A percentile compares a stretch with the other conserved stretches of the same genome.
phyloP scores from a whole-genome alignment of 2,329 filamentous ascomycete genomes.

The Nemania sp. region DNA sequence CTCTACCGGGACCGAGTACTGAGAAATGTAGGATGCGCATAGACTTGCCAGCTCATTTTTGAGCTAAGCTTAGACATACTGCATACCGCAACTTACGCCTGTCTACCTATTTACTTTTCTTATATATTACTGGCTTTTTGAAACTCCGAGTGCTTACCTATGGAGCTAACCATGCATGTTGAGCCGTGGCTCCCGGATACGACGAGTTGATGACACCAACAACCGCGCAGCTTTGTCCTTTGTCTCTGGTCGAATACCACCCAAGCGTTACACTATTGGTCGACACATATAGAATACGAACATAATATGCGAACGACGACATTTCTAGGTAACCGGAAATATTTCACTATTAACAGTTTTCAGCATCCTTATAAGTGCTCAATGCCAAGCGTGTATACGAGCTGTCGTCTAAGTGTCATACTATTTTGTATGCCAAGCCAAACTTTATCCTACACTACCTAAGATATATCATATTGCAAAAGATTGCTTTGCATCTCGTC shows the following conservation, averaged over 20 bases:
- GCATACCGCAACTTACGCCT: too few relatives aligned
- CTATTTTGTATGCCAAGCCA: neutral
- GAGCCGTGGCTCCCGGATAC: slow-evolving; percentile 30
- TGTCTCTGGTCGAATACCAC: slow-evolving; percentile 26
- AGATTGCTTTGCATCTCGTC: neutral
- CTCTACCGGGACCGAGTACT: neutral
- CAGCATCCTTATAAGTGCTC: neutral
- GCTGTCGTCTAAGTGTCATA: neutral
- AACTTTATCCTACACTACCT: neutral
- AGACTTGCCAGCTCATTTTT: neutral
- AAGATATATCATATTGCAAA: slow-evolving; percentile 13
- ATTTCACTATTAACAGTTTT: neutral
- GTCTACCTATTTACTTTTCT: neutral
- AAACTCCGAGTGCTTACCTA: slow-evolving; percentile 2
- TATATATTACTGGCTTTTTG: neutral
- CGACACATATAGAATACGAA: slow-evolving; percentile 7
- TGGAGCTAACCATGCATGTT: slow-evolving; percentile 5
- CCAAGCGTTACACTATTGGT: slow-evolving; percentile 18
- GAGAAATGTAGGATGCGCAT: neutral
- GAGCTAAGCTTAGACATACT: too few relatives aligned
- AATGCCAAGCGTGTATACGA: slow-evolving; percentile 24
- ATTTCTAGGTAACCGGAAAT: neutral
- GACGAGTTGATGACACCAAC: slow-evolving; percentile 15
- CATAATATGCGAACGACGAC: neutral
- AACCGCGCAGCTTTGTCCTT: slow-evolving; percentile 3